Evolutionary conservation across 1,139 yeast species (phyloP), one percentile per base, ranked within the genome.

Genomic region (Taphrina communis): DNA sequence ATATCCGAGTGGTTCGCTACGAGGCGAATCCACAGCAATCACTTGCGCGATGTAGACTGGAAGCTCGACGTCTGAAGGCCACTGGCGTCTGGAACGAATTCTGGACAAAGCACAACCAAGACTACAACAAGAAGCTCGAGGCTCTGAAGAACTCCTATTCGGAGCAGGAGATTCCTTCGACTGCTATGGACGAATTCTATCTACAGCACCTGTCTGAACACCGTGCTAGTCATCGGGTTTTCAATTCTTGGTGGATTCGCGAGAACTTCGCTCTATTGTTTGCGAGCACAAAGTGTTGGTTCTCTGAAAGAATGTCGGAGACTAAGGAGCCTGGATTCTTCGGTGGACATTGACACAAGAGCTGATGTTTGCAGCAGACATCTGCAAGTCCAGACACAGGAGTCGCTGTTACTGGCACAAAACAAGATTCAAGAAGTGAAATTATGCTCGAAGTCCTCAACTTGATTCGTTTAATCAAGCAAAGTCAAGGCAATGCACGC

Each of bases 311-410:
- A 17, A 6, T 63, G 14, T 56, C 42, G n/a, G 61, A 63, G 19
- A 46, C 55, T n/a, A 63, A 36, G 31, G 67, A 63, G 38, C 67
- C 61, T 12, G 67, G 67, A 2, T 63, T 63, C 61, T 63, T 63
- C 21, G 67, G 67, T n/a, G 59, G 61, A 1, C 67, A 63, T 42
- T 63, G 61, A 1, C 67, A 63, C 42, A 53, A 39, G 42, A 39
- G 17, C 31, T 25, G 31, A 25, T 4, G 31, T 2, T 25, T 39
- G 42, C 42, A 3, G 42, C 42, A 39, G 42, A 25, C 2, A 4
- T 25, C 4, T 2, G 31, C 31, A 25, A 25, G 31, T 2, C 31
- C 31, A 2, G 31, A 25, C 1, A 25, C 31, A 25, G 4, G 2
- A 25, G 31, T 4, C 31, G 31, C 4, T 25, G 2, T 25, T 1